Evolutionary conservation across 2,329 filamentous ascomycete species (phyloP).

Genomic region (Laburnicola sp.): DNA sequence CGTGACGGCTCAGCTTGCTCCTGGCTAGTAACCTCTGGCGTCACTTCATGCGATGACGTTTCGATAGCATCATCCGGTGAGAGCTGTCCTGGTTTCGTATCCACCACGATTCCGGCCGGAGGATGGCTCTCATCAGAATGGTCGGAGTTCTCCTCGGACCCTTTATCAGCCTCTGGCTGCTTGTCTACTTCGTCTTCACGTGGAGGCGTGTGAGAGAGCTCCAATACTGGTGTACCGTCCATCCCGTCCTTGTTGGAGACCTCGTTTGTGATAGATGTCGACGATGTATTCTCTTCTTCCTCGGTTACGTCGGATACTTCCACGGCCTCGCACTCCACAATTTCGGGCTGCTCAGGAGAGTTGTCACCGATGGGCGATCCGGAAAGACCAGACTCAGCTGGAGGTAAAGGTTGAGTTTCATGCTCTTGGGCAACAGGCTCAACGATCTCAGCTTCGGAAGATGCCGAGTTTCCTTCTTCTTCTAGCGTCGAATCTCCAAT

Average conservation of each 20-base stretch:
- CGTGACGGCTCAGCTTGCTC: background rate
- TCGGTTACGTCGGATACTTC: too few species aligned
- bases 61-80: background rate
- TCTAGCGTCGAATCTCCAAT: background rate
- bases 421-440: too few species aligned
- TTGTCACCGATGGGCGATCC: too few species aligned
- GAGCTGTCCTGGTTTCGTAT: background rate
- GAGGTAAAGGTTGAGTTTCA: too few species aligned
- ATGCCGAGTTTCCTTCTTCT: background rate
- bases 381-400: too few species aligned
- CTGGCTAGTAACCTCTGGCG: background rate
- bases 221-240: too few species aligned
- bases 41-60: background rate
- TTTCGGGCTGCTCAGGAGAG: too few species aligned
- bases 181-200: background rate
- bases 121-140: background rate
- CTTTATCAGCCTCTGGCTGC: background rate
- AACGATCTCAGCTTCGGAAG: background rate
- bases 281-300: too few species aligned
- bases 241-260: too few species aligned
- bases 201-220: too few species aligned
- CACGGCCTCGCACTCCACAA: too few species aligned
- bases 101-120: background rate
- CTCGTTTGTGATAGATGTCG: too few species aligned
- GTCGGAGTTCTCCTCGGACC: background rate